Conservation (phyloP, 257 asterid species). For the Nicotiana otophora region DNA sequence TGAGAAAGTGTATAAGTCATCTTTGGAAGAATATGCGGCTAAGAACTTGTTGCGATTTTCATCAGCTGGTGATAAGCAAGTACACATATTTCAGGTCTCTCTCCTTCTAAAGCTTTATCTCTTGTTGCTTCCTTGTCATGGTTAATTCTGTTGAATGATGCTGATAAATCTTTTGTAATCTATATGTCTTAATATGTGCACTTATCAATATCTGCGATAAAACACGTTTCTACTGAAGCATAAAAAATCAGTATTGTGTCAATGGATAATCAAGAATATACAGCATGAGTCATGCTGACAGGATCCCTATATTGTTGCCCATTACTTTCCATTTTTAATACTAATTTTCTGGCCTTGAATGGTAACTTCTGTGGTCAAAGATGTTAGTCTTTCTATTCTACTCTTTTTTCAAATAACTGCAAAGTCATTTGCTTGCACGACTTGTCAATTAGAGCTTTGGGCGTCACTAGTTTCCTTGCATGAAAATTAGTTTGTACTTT, state of each 20-base stretch:
- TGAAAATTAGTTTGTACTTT: not conserved
- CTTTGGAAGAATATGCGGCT: slow-evolving; percentile 56
- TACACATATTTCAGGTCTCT: slow-evolving; percentile 57
- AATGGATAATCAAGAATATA: not conserved
- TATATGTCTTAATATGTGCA: not conserved
- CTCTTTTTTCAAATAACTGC: not conserved
- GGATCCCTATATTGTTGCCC: not conserved
- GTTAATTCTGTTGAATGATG: not conserved
- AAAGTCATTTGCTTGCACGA: not conserved
- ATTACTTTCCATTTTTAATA: not conserved
- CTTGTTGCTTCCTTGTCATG: not conserved
- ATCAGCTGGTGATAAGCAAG: slow-evolving; percentile 38
- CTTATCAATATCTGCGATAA: not conserved
- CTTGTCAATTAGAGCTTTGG: not conserved
- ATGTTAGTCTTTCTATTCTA: not conserved
- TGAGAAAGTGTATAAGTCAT: slow-evolving; percentile 53
- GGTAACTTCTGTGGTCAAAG: not conserved
- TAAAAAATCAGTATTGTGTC: not conserved
- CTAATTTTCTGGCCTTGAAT: slow-evolving; percentile 2
- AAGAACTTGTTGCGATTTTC: slow-evolving; percentile 51
- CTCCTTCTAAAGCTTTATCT: slow-evolving; percentile 8
- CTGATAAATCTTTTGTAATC: not conserved
- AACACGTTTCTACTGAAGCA: not conserved
- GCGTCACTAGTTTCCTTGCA: not conserved
- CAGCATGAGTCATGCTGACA: slow-evolving; percentile 3